Evolutionary conservation across 176 grass and related monocot species (phyloP), one percentile per base, ranked within the genome.

Genomic region (Pontederia paniculata): DNA sequence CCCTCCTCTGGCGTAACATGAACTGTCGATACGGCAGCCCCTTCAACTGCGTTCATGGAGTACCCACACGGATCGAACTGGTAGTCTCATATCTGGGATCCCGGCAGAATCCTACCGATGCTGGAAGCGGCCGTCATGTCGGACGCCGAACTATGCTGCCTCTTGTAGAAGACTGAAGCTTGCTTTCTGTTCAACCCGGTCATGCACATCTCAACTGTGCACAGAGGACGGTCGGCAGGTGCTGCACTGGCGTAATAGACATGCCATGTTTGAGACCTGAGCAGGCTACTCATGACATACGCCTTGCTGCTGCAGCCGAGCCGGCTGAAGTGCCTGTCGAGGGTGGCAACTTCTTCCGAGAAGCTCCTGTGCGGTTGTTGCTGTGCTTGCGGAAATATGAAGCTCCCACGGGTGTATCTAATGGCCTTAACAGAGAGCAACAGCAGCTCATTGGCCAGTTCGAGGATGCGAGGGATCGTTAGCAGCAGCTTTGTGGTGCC

Each of bases 1-100:
- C 42, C 59, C 13, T 62, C 59, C 21, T 62, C 59, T 2, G 59
- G 59, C 11, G 59, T 62, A 8, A 62, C 42, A 45, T 62, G 59
- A 21, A 62, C 45, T 1, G 59, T 62, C 14, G 59, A 62, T 5
- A 47, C 17, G 0, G 59, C 59, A 10, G 59, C 9, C 10, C 28
- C 43, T 13, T 62, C 13, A 0, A 62, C 9, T 4, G 23, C 42
- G 45, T 62, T 62, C 59, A 46, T 46, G 10, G 59, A 62, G 43
- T 23, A 62, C 9, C 59, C 43, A 14, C 59, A 62, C 17, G 59
- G 59, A 3, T 62, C 59, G 17, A 62, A 47, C 17, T 62, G 17
- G 11, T 46, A 62, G 9, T 62, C 59, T 14, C 59, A 47, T 13
- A 46, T 62, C 59, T 45, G 17, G 3, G 28, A 44, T 12, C 28